Percentiles rank a stretch among this genome's conserved stretches.
Conservation (phyloP, 768 basidiomycete species). For the Suillus variegatus region DNA sequence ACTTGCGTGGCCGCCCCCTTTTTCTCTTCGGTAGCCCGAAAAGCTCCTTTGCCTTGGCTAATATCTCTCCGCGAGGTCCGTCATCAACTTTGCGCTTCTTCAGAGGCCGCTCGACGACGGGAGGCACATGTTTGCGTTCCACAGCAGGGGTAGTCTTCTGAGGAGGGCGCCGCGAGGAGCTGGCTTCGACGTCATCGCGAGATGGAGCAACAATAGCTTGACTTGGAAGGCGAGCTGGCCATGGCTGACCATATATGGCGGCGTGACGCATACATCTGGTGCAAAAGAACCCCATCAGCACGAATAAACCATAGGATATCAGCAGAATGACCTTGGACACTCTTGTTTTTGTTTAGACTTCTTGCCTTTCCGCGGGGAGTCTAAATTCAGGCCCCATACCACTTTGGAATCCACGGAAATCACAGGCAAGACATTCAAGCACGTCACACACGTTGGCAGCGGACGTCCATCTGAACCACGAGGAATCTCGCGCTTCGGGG, state of each 20-base stretch:
- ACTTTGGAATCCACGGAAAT: slow-evolving; percentile 75
- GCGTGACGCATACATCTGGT: slow-evolving; percentile 76
- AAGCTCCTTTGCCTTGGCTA: slow-evolving; percentile 35
- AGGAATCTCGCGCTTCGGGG: slow-evolving; percentile 45
- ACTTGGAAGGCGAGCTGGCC: slow-evolving; percentile 63
- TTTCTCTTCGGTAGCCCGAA: slow-evolving; percentile 32
- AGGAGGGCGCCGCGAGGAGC: slow-evolving; percentile 47
- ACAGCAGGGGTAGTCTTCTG: slow-evolving; percentile 50
- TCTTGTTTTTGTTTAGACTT: slow-evolving; percentile 67
- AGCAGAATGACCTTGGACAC: slow-evolving; percentile 63
- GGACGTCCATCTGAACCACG: slow-evolving; percentile 66
- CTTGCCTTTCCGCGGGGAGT: slow-evolving; percentile 45
- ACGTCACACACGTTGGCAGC: slow-evolving; percentile 72
- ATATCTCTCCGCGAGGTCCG: slow-evolving; percentile 30
- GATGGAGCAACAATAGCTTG: slow-evolving; percentile 44
- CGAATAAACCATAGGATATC: slow-evolving; percentile 23
- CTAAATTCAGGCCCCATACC: slow-evolving; percentile 68
- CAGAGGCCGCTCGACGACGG: slow-evolving; percentile 39
- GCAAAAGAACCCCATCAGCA: slow-evolving; percentile 16
- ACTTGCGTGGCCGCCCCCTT: slow-evolving; percentile 36
- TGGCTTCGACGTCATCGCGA: slow-evolving; percentile 43
- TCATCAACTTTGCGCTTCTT: slow-evolving; percentile 55
- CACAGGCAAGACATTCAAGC: slow-evolving; percentile 69
- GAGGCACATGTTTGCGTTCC: slow-evolving; percentile 56
- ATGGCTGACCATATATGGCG: slow-evolving; percentile 71